Evolutionary conservation across 371 early-diverging fungal genomes (phyloP).

Genomic region (Amoeboaphelidium occidentale): DNA sequence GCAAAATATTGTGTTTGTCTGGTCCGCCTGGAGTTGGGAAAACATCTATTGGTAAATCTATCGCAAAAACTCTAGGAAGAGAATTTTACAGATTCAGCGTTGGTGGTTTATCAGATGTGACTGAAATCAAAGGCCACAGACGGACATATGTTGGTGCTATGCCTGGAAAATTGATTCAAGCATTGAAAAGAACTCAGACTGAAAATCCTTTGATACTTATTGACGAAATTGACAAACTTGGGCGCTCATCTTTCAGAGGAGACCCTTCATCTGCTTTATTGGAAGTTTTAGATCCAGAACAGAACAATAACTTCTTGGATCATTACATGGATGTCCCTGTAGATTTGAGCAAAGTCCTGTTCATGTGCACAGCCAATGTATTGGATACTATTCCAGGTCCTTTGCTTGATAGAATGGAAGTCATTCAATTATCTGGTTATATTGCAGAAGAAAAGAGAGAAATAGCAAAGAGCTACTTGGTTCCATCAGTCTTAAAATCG

Average conservation of each 20-base stretch:
- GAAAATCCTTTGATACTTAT: conserved; percentile 89
- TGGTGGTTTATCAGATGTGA: conserved; percentile 87
- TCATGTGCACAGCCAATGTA: conserved; percentile 92
- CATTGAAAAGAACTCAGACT: conserved; percentile 85
- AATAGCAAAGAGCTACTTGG: conserved; percentile 71
- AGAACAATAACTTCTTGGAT: conserved; percentile 82
- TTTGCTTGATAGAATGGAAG: conserved; percentile 89
- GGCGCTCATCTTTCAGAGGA: conserved; percentile 71
- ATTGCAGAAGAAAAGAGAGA: conserved; percentile 87
- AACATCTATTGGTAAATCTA: conserved; percentile 88
- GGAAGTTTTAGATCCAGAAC: conserved; percentile 88
- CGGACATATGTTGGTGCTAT: conserved; percentile 96
- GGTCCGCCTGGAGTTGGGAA: conserved; percentile 96
- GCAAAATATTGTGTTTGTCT: conserved; percentile 81
- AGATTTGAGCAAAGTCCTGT: conserved; percentile 81
- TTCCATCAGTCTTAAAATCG: conserved; percentile 48
- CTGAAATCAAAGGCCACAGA: conserved; percentile 94
- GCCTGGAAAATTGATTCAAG: conserved; percentile 97
- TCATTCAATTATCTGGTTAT: conserved; percentile 82
- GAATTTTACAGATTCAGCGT: conserved; percentile 89
- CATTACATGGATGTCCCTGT: conserved; percentile 96
- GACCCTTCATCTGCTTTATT: conserved; percentile 88
- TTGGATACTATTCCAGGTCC: conserved; percentile 88
- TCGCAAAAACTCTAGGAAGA: conserved; percentile 74
- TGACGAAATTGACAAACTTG: conserved; percentile 92